Percentiles rank a stretch among this genome's conserved stretches.
These are phyloP conservation scores for Kodamaea leandrae DNA, from an alignment of 805 yeast genomes.

Conservation along the genomic window DNA sequence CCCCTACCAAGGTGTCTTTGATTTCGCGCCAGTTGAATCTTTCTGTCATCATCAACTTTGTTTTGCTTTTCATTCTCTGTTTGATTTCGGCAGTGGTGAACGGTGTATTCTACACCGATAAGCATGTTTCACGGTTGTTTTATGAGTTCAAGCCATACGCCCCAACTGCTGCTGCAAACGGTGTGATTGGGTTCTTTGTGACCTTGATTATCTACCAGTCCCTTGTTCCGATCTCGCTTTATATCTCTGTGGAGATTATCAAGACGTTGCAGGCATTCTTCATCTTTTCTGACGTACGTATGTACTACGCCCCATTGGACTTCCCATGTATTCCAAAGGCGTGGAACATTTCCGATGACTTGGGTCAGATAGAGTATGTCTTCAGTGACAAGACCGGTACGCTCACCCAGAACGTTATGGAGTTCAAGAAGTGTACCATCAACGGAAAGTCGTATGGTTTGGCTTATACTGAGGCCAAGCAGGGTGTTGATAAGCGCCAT, in stretches of 20 bases:
- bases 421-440: conserved; percentile 76
- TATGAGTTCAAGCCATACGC: conserved; percentile 73
- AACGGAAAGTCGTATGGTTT: conserved; percentile 71
- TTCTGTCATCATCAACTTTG: conserved; percentile 66
- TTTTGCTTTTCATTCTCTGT: conserved; percentile 62
- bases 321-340: conserved; percentile 83
- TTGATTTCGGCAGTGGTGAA: conserved; percentile 67
- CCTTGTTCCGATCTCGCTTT: conserved; percentile 78
- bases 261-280: conserved; percentile 80
- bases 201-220: conserved; percentile 75
- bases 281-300: conserved; percentile 69
- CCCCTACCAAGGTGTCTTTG: conserved; percentile 75
- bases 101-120: conserved; percentile 57
- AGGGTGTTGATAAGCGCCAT: conserved; percentile 73
- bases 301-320: conserved; percentile 68
- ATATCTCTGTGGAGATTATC: conserved; percentile 78
- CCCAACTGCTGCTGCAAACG: conserved; percentile 62
- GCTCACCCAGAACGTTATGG: conserved; percentile 81
- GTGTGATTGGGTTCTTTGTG: conserved; percentile 70
- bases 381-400: conserved; percentile 87
- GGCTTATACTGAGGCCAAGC: conserved; percentile 81
- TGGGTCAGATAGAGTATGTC: conserved; percentile 82
- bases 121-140: conserved; percentile 51
- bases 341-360: conserved; percentile 83
- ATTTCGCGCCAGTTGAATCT: conserved; percentile 70